Percentiles rank a stretch among this genome's conserved stretches.
These are phyloP conservation scores for Solanum chacoense DNA, from an alignment of 305 asterid species.

Conservation along the genomic window DNA sequence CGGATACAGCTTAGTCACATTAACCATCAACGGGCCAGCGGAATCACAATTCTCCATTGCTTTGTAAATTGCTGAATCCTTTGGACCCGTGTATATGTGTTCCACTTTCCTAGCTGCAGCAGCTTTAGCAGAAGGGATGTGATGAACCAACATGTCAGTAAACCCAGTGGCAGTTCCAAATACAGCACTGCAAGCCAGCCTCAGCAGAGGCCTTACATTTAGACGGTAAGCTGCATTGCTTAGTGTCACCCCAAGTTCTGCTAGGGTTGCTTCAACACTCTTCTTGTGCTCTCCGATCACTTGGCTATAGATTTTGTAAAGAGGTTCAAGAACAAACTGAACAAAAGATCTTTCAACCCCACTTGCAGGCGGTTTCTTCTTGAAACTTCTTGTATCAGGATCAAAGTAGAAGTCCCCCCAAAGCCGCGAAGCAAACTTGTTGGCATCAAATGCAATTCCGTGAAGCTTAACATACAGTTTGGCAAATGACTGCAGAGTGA, in stretches of 20 bases:
- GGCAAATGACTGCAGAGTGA: constrained; percentile 89
- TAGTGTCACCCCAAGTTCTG: constrained; percentile 82
- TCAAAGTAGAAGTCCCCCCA: constrained; percentile 97
- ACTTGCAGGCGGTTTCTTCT: constrained; percentile 72
- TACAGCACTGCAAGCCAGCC: constrained; percentile 90
- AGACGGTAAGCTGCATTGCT: constrained; percentile 86
- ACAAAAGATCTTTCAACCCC: constrained; percentile 93
- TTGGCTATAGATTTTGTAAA: constrained; percentile 88
- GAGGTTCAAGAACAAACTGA: constrained; percentile 93
- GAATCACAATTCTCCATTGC: constrained; percentile 87
- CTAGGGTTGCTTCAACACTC: constrained; percentile 87
- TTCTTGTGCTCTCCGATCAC: constrained; percentile 97
- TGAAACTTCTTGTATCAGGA: constrained; percentile 62
- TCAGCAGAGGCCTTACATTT: constrained; percentile 83
- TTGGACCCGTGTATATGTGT: constrained; percentile 80
- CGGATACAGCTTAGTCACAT: constrained; percentile 84
- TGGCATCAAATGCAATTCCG: constrained; percentile 86
- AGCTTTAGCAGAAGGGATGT: constrained; percentile 93
- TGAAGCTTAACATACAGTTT: constrained; percentile 90
- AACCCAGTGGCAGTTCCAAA: constrained; percentile 95
- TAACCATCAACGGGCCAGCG: constrained; percentile 86
- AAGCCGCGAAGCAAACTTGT: constrained; percentile 82
- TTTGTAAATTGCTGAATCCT: constrained; percentile 58
- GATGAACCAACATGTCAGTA: constrained; percentile 95
- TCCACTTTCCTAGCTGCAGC: constrained; percentile 77